A percentile compares a stretch with the other conserved stretches of the same genome.
These are phyloP conservation scores for Withania somnifera DNA, from an alignment of 305 asterid genomes.

Conservation along the genomic window DNA sequence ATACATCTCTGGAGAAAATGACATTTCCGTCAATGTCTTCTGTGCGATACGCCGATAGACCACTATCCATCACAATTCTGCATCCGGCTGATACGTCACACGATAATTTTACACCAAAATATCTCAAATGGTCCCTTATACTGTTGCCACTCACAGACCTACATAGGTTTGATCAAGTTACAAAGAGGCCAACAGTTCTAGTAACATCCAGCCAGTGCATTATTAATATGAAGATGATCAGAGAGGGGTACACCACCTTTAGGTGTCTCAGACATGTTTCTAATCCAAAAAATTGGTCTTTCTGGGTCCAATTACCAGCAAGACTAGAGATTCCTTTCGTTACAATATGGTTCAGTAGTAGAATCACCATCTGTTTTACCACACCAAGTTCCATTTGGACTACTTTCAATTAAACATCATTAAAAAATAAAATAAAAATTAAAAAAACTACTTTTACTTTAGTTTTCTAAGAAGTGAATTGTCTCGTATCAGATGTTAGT, in stretches of 20 bases:
- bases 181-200: neutral
- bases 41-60: slow-evolving; percentile 28
- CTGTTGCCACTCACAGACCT: slow-evolving; percentile 92
- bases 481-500: neutral
- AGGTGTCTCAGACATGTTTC: neutral
- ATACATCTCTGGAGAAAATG: slow-evolving; percentile 32
- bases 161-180: slow-evolving; percentile 10
- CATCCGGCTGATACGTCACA: slow-evolving; percentile 47
- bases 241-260: neutral
- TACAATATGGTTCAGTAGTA: neutral
- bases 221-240: neutral
- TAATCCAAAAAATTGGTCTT: neutral
- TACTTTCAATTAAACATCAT: neutral
- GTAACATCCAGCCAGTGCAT: neutral
- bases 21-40: slow-evolving; percentile 57
- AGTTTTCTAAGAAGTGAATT: neutral
- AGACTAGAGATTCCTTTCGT: neutral
- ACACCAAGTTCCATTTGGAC: neutral
- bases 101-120: slow-evolving; percentile 69
- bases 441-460: neutral
- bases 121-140: slow-evolving; percentile 62
- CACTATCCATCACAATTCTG: slow-evolving; percentile 51
- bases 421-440: too few relatives aligned
- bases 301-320: neutral
- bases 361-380: neutral